These are phyloP conservation scores for Laburnicola sp. DNA, from an alignment of 2,329 filamentous ascomycete species.

Conservation along the genomic window DNA sequence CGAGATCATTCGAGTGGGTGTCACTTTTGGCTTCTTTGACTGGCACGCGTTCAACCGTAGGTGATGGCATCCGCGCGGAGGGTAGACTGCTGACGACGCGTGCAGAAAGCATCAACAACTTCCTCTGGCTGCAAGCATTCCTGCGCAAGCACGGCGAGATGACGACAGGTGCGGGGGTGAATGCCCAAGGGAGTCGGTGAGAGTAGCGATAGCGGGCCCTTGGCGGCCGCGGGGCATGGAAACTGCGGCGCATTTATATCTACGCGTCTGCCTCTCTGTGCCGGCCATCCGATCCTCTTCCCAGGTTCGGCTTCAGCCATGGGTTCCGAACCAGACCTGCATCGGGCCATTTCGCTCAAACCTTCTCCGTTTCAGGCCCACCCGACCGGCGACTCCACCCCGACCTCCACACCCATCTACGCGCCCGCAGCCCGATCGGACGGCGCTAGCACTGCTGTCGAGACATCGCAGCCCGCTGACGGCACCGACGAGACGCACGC, in stretches of 20 bases:
- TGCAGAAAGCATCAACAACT: background rate
- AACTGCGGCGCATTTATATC: too few relatives aligned
- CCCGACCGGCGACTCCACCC: slow-evolving; percentile 35
- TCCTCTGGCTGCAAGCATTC: slow-evolving; percentile 7
- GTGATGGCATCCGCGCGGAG: background rate
- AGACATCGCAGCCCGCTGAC: slow-evolving; percentile 30
- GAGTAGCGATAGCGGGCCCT: too few relatives aligned
- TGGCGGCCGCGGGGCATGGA: too few relatives aligned
- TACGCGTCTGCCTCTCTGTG: too few relatives aligned
- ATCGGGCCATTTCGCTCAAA: slow-evolving; percentile 53
- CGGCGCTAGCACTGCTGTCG: slow-evolving; percentile 47
- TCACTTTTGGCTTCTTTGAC: slow-evolving; percentile 13
- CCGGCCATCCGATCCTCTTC: too few relatives aligned
- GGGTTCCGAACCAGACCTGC: slow-evolving; percentile 51
- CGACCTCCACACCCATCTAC: slow-evolving; percentile 28
- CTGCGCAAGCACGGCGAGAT: too few relatives aligned
- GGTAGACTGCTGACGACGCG: background rate
- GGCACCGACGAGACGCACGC: slow-evolving; percentile 42
- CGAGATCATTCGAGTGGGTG: slow-evolving; percentile 15
- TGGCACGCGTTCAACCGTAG: slow-evolving; percentile 8
- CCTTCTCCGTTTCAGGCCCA: slow-evolving; percentile 50
- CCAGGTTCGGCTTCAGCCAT: slow-evolving; percentile 17
- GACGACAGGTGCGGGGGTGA: too few relatives aligned
- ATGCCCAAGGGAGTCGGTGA: too few relatives aligned
- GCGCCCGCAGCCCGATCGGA: slow-evolving; percentile 25